A percentile compares a stretch with the other conserved stretches of the same genome.
These are phyloP conservation scores for Mucor velutinosus DNA, from an alignment of 371 early-diverging fungal species.

Conservation along the genomic window DNA sequence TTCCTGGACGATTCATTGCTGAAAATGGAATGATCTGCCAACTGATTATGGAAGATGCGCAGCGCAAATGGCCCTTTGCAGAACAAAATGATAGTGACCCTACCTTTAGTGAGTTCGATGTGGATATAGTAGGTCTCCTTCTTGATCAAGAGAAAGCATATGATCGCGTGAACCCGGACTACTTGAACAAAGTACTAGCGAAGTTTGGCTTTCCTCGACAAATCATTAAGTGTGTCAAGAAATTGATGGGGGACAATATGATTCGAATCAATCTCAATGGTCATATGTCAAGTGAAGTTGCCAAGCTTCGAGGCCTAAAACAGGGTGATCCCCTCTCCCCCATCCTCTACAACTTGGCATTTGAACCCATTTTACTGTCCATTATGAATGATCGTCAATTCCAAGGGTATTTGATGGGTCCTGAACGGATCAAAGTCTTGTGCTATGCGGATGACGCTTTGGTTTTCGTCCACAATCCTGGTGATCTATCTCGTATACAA, in stretches of 20 bases:
- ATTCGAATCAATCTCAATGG: slow-evolving; percentile 1
- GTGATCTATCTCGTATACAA: neutral
- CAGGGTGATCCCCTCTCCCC: slow-evolving; percentile 25
- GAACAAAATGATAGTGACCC: neutral
- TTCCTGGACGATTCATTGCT: slow-evolving; percentile 8
- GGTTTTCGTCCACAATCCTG: neutral
- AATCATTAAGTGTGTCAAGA: neutral
- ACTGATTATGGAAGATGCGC: neutral
- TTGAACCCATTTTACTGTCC: neutral
- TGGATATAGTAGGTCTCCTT: slow-evolving; percentile 7
- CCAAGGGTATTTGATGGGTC: neutral
- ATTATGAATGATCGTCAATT: neutral
- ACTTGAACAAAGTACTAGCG: neutral
- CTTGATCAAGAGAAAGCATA: slow-evolving; percentile 24
- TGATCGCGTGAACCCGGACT: slow-evolving; percentile 16
- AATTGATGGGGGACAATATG: neutral
- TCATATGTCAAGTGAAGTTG: neutral
- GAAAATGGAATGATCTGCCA: neutral
- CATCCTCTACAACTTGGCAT: slow-evolving; percentile 18
- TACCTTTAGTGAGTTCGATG: neutral
- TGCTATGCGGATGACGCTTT: slow-evolving; percentile 13
- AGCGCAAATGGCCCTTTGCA: neutral
- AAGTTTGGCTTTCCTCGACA: slow-evolving; percentile 13
- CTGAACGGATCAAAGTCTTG: neutral
- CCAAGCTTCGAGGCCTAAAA: slow-evolving; percentile 3